Percentiles rank a stretch among this genome's conserved stretches.
phyloP scores from a whole-genome alignment of 352 stramenopile genomes.

The Pythium chondricola region DNA sequence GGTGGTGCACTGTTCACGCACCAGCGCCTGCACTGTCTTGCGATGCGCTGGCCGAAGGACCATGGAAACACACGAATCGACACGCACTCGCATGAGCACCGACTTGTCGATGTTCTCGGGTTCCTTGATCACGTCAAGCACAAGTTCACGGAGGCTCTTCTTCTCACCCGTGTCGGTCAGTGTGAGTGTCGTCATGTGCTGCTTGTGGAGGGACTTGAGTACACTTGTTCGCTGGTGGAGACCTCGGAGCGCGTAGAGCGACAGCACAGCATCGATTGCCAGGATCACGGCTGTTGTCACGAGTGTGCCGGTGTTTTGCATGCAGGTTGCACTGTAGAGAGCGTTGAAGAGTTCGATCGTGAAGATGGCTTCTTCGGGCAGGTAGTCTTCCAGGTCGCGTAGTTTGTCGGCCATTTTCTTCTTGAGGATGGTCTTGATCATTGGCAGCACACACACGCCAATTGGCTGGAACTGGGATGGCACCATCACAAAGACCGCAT shows the following conservation, averaged over 20 bases:
- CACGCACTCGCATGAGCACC: background rate
- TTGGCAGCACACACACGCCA: conserved; percentile 21
- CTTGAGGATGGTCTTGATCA: conserved; percentile 33
- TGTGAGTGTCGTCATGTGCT: background rate
- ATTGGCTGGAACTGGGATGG: conserved; percentile 7
- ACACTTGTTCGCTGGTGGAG: conserved; percentile 1
- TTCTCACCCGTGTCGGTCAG: background rate
- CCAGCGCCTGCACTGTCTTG: background rate
- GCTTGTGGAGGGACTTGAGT: background rate
- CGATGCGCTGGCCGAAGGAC: background rate
- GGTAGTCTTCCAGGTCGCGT: background rate
- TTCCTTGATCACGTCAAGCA: background rate
- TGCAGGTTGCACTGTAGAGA: conserved; percentile 1
- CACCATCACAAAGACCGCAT: conserved; percentile 24
- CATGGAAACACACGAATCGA: background rate
- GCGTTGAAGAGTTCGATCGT: conserved; percentile 4
- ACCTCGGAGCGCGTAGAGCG: background rate
- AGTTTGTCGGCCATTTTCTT: conserved; percentile 20
- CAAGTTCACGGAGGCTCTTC: background rate
- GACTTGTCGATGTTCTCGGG: conserved; percentile 2
- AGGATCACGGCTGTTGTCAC: background rate
- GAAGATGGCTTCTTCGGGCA: conserved; percentile 1
- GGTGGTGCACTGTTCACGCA: background rate
- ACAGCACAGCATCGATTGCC: background rate
- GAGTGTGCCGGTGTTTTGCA: conserved; percentile 3